These are phyloP conservation scores for Calonectria pseudoreteaudii DNA, from an alignment of 2,329 filamentous ascomycete species.

Conservation along the genomic window DNA sequence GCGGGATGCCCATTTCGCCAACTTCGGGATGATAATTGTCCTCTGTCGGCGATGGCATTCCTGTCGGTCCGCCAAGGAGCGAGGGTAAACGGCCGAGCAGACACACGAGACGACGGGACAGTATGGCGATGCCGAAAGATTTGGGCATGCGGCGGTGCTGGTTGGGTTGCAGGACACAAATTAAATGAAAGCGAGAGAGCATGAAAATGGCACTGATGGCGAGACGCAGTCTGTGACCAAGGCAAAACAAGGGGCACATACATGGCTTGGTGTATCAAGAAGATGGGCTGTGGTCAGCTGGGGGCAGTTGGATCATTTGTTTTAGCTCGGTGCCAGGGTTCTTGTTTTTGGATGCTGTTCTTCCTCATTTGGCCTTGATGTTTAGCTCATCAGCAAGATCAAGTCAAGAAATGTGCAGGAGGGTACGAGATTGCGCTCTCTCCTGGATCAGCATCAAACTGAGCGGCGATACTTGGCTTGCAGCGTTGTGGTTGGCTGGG, in stretches of 20 bases:
- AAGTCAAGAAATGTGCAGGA: neutral
- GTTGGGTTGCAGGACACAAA: neutral
- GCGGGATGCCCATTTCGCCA: neutral
- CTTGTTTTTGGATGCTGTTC: neutral
- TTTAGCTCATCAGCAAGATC: neutral
- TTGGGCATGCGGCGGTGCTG: neutral
- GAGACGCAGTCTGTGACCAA: slow-evolving; percentile 11
- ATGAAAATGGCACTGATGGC: slow-evolving; percentile 20
- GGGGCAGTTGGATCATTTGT: neutral
- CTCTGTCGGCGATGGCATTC: neutral
- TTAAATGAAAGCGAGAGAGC: neutral
- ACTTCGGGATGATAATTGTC: neutral
- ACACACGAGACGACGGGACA: neutral
- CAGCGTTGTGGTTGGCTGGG: slow-evolving; percentile 6
- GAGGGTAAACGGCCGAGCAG: neutral
- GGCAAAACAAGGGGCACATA: slow-evolving; percentile 24
- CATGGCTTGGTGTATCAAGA: slow-evolving; percentile 1
- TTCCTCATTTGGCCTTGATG: neutral
- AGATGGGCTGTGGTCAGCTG: neutral
- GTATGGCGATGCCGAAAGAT: neutral
- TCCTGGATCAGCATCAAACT: neutral
- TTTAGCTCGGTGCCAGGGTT: neutral
- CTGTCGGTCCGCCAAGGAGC: neutral
- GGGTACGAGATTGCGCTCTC: neutral
- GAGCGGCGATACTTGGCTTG: neutral